Evolutionary conservation across 140 eudicot species (phyloP).

Genomic region (Erigeron philadelphicus): DNA sequence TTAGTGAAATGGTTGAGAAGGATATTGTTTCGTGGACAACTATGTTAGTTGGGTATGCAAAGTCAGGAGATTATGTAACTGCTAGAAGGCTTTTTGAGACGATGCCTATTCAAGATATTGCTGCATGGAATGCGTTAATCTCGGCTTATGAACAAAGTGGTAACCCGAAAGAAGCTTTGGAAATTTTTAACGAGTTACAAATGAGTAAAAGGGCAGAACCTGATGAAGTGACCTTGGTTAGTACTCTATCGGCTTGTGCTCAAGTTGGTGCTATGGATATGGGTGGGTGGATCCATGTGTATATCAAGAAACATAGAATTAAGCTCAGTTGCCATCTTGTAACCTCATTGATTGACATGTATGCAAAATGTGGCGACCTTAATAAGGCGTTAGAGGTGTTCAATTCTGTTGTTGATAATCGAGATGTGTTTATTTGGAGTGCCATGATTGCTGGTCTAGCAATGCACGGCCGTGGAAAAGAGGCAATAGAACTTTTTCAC

Average conservation of each 20-base stretch:
- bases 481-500: conserved; percentile 48
- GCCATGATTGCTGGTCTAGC: conserved; percentile 78
- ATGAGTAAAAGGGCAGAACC: conserved; percentile 41
- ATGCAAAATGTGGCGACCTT: conserved; percentile 69
- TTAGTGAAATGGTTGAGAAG: conserved; percentile 48
- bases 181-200: conserved; percentile 55
- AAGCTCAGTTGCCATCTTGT: conserved; percentile 42
- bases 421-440: conserved; percentile 65
- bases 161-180: conserved; percentile 63
- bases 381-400: conserved; percentile 66
- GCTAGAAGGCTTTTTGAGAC: conserved; percentile 49
- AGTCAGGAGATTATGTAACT: conserved; percentile 37
- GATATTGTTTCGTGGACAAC: conserved; percentile 71
- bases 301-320: conserved; percentile 49
- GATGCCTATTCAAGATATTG: conserved; percentile 58
- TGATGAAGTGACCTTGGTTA: conserved; percentile 49
- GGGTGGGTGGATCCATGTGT: conserved; percentile 67
- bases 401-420: conserved; percentile 29
- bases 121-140: conserved; percentile 75
- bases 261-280: conserved; percentile 64
- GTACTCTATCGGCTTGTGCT: conserved; percentile 65
- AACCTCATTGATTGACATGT: conserved; percentile 69
- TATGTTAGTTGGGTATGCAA: conserved; percentile 66
- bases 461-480: conserved; percentile 73
- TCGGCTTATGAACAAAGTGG: conserved; percentile 68